phyloP scores from a whole-genome alignment of 2,329 filamentous ascomycete species.

The Xylaria sp. region DNA sequence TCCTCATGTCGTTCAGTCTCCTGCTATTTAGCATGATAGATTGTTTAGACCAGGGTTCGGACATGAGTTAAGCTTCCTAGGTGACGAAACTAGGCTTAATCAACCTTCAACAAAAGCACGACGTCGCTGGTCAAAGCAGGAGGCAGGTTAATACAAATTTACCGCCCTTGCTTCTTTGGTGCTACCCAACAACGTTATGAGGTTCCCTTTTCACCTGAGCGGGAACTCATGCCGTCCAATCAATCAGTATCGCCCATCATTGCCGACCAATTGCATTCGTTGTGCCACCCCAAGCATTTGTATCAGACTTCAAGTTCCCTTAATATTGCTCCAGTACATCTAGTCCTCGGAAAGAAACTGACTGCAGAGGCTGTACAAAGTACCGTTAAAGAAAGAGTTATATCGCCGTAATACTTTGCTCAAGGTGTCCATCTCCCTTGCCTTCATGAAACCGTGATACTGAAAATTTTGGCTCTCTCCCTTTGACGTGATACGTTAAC shows the following conservation, averaged over 20 bases:
- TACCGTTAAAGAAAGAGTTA: neutral
- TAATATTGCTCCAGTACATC: neutral
- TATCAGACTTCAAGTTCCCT: conserved; percentile 8
- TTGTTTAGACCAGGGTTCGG: neutral
- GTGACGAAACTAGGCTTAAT: neutral
- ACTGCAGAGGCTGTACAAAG: neutral
- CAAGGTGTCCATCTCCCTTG: neutral
- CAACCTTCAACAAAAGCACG: no score
- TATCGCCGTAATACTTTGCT: neutral
- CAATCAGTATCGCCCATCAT: conserved; percentile 9
- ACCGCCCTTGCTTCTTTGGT: neutral
- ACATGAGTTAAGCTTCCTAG: neutral
- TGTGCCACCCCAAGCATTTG: neutral
- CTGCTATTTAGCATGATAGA: neutral
- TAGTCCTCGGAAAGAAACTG: neutral
- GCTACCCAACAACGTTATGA: neutral
- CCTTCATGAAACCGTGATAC: conserved; percentile 20
- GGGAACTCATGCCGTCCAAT: conserved; percentile 24
- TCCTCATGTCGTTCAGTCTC: neutral
- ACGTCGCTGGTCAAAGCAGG: neutral
- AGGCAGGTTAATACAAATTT: neutral
- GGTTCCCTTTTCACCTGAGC: conserved; percentile 22
- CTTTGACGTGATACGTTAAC: neutral
- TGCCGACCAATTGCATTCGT: conserved; percentile 20
- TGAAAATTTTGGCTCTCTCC: neutral